Base-by-base conservation (phyloP, 306 rosid genomes). In the Comarum palustre region DNA sequence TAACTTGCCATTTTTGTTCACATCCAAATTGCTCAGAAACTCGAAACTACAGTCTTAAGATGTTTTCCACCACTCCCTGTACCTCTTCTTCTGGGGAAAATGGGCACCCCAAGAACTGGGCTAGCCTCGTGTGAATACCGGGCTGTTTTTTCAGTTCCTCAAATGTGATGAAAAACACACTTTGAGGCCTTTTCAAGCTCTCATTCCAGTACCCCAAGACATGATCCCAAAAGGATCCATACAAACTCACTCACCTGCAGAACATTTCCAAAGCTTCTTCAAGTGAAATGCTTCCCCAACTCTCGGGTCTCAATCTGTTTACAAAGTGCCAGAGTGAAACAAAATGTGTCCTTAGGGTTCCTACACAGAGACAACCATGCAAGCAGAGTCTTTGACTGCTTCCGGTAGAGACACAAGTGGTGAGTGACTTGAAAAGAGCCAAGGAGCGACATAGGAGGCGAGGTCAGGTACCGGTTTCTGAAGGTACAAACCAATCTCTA, bases 301-400 rank as follows among this genome's bases (percentile, higher is more conserved):
- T 16, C 7, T 34, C 32, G 3, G 63, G 72, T 60, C 78, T 82
- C 39, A 74, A 4, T 27, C 19, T 39, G 75, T 77, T 77, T 10
- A 74, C 43, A 65, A 85, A 85, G 61, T 85, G 86, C 85, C 79
- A 77, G 2, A 71, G 24, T 4, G 84, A 85, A 16, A 82, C 67
- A 15, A 85, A 32, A 77, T 48, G 31, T 27, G 75, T 82, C 83
- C 73, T 80, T 82, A 0, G 85, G 87, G 48, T 80, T 57, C 20
- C 87, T 75, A 32, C 81, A 72, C 57, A 85, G 48, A 46, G 82
- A 85, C 78, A 20, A 80, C 32, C 79, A 80, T 85, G 50, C 75
- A 85, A 9, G 39, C 8, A 9, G 79, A 66, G 34, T 17, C 24
- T 51, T 54, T 79, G 19, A 50, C 48, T 0, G 83, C 72, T 6